Evolutionary conservation across 352 stramenopile genomes (phyloP), one percentile per base, ranked within the genome.

Genomic region (Globisporangium barbulae): DNA sequence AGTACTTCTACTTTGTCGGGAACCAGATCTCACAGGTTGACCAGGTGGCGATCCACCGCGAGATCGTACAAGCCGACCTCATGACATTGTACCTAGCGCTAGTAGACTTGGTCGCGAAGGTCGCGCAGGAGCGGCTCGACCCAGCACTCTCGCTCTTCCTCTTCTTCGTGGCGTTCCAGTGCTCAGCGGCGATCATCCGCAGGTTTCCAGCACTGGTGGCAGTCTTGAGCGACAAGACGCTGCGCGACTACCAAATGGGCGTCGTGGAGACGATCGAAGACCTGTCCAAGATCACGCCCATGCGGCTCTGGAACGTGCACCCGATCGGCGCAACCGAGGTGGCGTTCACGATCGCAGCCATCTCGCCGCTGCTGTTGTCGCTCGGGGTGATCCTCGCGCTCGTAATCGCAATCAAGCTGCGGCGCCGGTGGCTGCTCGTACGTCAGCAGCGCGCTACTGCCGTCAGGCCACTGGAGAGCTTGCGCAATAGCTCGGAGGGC

Each of bases 61-160:
- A 67, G 19, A 57, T 83, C 15, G 64, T 72, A 4, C 47, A 68
- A 10, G 65, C 71, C 0, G 76, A 81, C 50, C 41, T 83, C 22
- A 44, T 85, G 15, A 53, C 68, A 0, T 2, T 83, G 1, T 83
- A 79, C 25, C 53, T 81, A 50, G 71, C 73, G 17, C 17, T 72
- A 4, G 62, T 68, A 2, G 65, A 67, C 3, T 12, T 73, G 3
- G 44, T 79, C 8, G 74, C 73, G 35, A 73, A 74, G 6, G 12
- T 81, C 2, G 37, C 52, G 42, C 66, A 64, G 15, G 70, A 83
- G 25, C 70, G 72, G 2, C 50, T 83, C 15, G 72, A 83, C 31
- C 75, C 72, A 3, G 22, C 73, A 8, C 17, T 81, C 13, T 68
- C 68, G 17, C 72, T 75, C 42, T 44, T 57, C 5, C 69, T 67